Evolutionary conservation across 441 rosid genomes (phyloP).

Genomic region (Geranium incanum): DNA sequence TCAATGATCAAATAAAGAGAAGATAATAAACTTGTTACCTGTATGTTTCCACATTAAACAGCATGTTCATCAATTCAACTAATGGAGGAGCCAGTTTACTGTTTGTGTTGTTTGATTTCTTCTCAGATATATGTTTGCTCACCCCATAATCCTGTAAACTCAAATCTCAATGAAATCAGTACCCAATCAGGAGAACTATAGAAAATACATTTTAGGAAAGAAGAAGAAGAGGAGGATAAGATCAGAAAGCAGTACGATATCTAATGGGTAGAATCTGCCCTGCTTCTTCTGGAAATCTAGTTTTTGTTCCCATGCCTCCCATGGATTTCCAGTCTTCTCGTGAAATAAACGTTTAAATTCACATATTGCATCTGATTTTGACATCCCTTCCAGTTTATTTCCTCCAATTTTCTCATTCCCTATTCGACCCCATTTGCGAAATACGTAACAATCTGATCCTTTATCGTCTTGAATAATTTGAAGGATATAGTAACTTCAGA

Average conservation of each 20-base stretch:
- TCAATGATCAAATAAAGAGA: constrained; percentile 13
- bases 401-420: constrained; percentile 86
- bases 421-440: constrained; percentile 95
- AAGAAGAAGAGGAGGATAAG: neutral
- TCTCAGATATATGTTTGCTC: constrained; percentile 48
- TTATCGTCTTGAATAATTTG: constrained; percentile 93
- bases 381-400: constrained; percentile 56
- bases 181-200: neutral
- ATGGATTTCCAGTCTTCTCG: constrained; percentile 87
- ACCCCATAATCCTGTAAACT: constrained; percentile 79
- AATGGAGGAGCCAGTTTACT: constrained; percentile 66
- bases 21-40: constrained; percentile 30
- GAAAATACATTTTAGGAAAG: neutral
- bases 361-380: constrained; percentile 68
- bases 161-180: constrained; percentile 11
- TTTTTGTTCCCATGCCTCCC: constrained; percentile 90
- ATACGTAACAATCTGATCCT: constrained; percentile 61
- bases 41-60: constrained; percentile 86
- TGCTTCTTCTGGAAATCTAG: constrained; percentile 70
- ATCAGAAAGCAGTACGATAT: constrained; percentile 48
- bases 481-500: constrained; percentile 72
- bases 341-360: constrained; percentile 76
- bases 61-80: constrained; percentile 74
- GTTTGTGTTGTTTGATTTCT: constrained; percentile 30
- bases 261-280: constrained; percentile 82